Conservation (phyloP, 768 basidiomycete species). For the Pleurotus cornucopiae region DNA sequence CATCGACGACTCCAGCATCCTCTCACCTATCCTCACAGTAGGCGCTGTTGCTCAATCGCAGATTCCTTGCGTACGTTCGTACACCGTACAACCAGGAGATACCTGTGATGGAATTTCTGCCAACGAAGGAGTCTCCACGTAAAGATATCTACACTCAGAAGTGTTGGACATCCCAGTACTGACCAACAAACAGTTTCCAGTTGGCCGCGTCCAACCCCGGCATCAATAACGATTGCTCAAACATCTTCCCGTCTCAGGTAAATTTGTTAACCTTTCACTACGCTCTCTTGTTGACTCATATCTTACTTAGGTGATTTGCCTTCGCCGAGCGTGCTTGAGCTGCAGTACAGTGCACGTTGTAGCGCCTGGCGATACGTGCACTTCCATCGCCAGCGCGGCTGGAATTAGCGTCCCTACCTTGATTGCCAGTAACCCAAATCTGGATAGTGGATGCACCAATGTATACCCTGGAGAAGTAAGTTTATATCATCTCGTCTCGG, state of each 20-base stretch:
- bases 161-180: background rate
- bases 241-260: slow-evolving; percentile 52
- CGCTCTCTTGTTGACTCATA: background rate
- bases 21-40: background rate
- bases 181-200: slow-evolving; percentile 40
- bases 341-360: slow-evolving; percentile 50
- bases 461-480: too few relatives aligned
- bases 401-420: too few relatives aligned
- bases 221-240: slow-evolving; percentile 49
- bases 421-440: too few relatives aligned
- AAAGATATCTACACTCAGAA: slow-evolving; percentile 11
- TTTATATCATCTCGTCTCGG: too few relatives aligned
- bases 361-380: slow-evolving; percentile 47
- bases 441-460: too few relatives aligned
- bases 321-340: slow-evolving; percentile 54
- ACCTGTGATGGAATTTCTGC: slow-evolving; percentile 56
- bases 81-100: slow-evolving; percentile 45
- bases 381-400: slow-evolving; percentile 25
- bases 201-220: slow-evolving; percentile 48
- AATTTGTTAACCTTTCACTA: slow-evolving; percentile 4
- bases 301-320: slow-evolving; percentile 41
- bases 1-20: background rate
- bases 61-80: slow-evolving; percentile 41
- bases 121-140: slow-evolving; percentile 44
- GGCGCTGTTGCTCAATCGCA: slow-evolving; percentile 6